phyloP scores from a whole-genome alignment of 2,329 filamentous ascomycete genomes.

The Fusarium tricinctum region DNA sequence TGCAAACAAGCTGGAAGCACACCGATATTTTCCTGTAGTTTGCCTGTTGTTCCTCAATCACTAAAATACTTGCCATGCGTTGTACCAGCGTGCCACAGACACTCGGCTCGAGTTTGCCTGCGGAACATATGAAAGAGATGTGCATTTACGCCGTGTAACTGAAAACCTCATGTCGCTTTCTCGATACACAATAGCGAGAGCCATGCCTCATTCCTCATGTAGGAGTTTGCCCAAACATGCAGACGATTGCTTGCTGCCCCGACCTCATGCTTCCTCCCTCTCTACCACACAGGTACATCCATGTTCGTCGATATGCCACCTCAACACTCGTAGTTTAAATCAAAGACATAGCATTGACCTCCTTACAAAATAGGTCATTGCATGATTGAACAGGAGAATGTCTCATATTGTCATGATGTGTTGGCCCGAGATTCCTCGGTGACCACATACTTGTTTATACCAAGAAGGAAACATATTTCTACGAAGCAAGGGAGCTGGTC shows the following conservation, averaged over 20 bases:
- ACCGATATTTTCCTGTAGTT: neutral
- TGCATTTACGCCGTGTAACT: slow-evolving; percentile 2
- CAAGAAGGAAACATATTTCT: slow-evolving; percentile 20
- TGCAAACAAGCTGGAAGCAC: slow-evolving; percentile 1
- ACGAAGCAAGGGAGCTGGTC: slow-evolving; percentile 15
- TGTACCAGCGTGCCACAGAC: slow-evolving; percentile 26
- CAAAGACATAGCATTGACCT: neutral
- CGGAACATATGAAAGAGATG: slow-evolving; percentile 10
- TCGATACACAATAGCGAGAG: slow-evolving; percentile 19
- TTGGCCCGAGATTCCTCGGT: slow-evolving; percentile 16
- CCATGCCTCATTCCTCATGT: slow-evolving; percentile 27
- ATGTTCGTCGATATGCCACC: neutral
- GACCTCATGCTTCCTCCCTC: slow-evolving; percentile 6
- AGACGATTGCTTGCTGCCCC: slow-evolving; percentile 15
- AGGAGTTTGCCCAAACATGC: slow-evolving; percentile 8
- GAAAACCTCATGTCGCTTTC: slow-evolving; percentile 1
- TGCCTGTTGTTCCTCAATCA: neutral
- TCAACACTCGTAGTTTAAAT: neutral
- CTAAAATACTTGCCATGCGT: slow-evolving; percentile 14
- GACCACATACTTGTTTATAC: neutral
- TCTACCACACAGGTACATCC: neutral
- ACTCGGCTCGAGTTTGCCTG: slow-evolving; percentile 34
- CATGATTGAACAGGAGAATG: slow-evolving; percentile 1
- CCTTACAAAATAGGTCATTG: slow-evolving; percentile 1
- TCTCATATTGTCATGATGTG: slow-evolving; percentile 15